Evolutionary conservation across 2,329 filamentous ascomycete genomes (phyloP).

Genomic region (Mollisiaceae sp.): DNA sequence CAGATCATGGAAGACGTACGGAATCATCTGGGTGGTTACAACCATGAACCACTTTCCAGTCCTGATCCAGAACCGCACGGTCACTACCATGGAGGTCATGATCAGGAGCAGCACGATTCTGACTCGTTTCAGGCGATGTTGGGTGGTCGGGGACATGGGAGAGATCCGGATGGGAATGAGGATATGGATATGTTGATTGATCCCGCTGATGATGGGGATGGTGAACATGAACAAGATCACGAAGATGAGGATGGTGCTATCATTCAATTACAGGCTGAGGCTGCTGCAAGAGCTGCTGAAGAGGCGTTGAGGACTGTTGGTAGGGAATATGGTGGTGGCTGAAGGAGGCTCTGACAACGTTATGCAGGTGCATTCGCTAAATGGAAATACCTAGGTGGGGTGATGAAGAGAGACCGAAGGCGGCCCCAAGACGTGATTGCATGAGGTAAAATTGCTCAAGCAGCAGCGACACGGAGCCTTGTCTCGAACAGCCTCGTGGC

Average conservation of each 20-base stretch:
- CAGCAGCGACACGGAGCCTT: too few relatives aligned
- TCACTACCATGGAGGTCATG: conserved; percentile 20
- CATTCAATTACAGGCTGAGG: conserved; percentile 29
- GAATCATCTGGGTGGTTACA: conserved; percentile 44
- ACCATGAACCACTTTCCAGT: conserved; percentile 19
- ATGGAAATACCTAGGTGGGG: too few relatives aligned
- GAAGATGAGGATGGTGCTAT: conserved; percentile 18
- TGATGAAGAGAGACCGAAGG: too few relatives aligned
- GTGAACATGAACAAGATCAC: conserved; percentile 25
- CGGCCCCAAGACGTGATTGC: too few relatives aligned
- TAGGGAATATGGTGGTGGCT: conserved; percentile 2
- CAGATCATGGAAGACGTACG: conserved; percentile 62
- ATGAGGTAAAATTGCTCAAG: too few relatives aligned
- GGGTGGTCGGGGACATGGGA: conserved; percentile 16
- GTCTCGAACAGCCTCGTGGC: too few relatives aligned
- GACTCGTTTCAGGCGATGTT: conserved; percentile 39
- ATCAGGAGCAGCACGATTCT: conserved; percentile 24
- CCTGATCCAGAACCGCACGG: conserved; percentile 16
- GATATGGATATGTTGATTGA: conserved; percentile 42
- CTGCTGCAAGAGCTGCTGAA: conserved; percentile 28
- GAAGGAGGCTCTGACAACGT: background rate
- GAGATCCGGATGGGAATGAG: conserved; percentile 28
- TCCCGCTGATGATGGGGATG: conserved; percentile 38
- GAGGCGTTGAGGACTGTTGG: conserved; percentile 27
- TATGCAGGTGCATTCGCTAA: too few relatives aligned